These are phyloP conservation scores for Diaporthe sp. DNA, from an alignment of 2,329 filamentous ascomycete species.

Conservation along the genomic window DNA sequence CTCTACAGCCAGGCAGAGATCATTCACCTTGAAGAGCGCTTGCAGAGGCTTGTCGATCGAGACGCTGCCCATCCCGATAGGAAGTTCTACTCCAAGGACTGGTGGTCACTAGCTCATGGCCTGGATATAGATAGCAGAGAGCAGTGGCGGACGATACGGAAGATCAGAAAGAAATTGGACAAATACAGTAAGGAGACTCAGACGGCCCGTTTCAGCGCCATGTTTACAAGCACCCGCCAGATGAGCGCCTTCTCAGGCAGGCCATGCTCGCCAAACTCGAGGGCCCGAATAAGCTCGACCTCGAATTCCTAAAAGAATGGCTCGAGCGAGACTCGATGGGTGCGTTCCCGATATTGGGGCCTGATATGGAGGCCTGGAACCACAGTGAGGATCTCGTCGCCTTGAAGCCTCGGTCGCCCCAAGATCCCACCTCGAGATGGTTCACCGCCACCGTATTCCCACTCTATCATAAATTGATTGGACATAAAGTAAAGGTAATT, in stretches of 20 bases:
- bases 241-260: constrained; percentile 31
- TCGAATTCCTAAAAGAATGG: constrained; percentile 37
- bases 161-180: constrained; percentile 37
- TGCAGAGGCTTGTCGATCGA: constrained; percentile 32
- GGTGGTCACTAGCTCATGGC: constrained; percentile 37
- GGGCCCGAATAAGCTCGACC: constrained; percentile 23
- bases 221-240: not conserved
- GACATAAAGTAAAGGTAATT: constrained; percentile 30
- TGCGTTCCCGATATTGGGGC: constrained; percentile 37
- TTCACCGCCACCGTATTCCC: constrained; percentile 37
- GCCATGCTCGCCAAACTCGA: constrained; percentile 19
- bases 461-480: constrained; percentile 35
- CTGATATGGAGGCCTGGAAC: constrained; percentile 38
- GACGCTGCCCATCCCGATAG: constrained; percentile 31
- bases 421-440: constrained; percentile 37
- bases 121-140: constrained; percentile 32
- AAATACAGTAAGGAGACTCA: constrained; percentile 38
- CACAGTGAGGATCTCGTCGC: constrained; percentile 39
- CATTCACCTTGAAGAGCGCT: constrained; percentile 38
- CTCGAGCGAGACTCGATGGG: constrained; percentile 38
- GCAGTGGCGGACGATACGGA: constrained; percentile 38
- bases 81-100: constrained; percentile 33
- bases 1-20: constrained; percentile 46
- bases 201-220: not conserved
- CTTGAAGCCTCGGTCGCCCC: constrained; percentile 33